Percentiles rank a stretch among this genome's conserved stretches.
These are phyloP conservation scores for Cladosporium sp. DNA, from an alignment of 2,329 filamentous ascomycete species.

Conservation along the genomic window DNA sequence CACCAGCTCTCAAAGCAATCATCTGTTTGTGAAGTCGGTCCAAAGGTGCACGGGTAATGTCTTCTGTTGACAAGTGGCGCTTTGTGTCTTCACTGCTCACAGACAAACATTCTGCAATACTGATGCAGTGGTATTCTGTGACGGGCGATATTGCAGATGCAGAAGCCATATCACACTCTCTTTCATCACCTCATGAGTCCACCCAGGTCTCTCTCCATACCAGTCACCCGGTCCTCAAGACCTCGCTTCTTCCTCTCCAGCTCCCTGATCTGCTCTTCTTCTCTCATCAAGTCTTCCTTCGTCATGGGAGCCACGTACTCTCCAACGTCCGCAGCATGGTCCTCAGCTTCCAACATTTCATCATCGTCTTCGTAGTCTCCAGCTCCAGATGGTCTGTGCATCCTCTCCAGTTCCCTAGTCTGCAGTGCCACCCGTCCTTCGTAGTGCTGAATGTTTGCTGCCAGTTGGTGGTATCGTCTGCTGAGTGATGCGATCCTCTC, in stretches of 20 bases:
- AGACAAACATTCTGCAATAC: not conserved
- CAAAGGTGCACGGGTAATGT: not conserved
- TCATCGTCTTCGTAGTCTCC: constrained; percentile 43
- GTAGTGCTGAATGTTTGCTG: constrained; percentile 74
- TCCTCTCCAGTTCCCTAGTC: constrained; percentile 67
- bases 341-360: constrained; percentile 53
- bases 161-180: not conserved
- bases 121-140: not conserved
- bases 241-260: constrained; percentile 63
- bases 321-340: constrained; percentile 37
- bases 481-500: constrained; percentile 75
- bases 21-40: not conserved
- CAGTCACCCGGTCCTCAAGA: constrained; percentile 64
- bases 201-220: constrained; percentile 68
- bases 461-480: constrained; percentile 68
- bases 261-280: constrained; percentile 68
- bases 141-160: not conserved
- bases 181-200: constrained; percentile 55
- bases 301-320: constrained; percentile 51
- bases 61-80: not conserved
- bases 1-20: not conserved
- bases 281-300: constrained; percentile 66
- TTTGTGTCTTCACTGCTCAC: not conserved
- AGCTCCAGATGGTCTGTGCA: constrained; percentile 57
- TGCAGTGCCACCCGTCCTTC: constrained; percentile 79